These are phyloP conservation scores for Rosa lucieae DNA, from an alignment of 306 rosid genomes.

Conservation along the genomic window DNA sequence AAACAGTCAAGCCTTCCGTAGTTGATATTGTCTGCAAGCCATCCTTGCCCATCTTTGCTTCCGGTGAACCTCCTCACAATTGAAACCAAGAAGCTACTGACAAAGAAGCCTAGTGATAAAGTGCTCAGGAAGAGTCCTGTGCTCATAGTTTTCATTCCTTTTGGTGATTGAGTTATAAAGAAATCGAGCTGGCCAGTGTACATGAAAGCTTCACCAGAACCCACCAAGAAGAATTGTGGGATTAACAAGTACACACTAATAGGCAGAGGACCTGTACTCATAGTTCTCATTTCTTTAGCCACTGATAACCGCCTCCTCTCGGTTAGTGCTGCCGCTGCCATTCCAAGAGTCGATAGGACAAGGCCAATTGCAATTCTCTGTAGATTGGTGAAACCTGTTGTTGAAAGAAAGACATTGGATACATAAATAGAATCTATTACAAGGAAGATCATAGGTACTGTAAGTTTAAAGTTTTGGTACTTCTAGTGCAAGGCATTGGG, in stretches of 20 bases:
- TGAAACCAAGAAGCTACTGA: conserved; percentile 80
- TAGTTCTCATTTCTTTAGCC: conserved; percentile 35
- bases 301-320: conserved; percentile 65
- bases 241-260: conserved; percentile 70
- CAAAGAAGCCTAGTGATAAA: conserved; percentile 75
- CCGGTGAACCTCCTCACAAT: conserved; percentile 61
- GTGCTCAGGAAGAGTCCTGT: conserved; percentile 90
- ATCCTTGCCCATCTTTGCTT: conserved; percentile 54
- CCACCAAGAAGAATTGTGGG: conserved; percentile 88
- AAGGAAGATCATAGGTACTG: background rate
- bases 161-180: conserved; percentile 90
- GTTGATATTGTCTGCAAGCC: conserved; percentile 81
- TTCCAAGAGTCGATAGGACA: conserved; percentile 57
- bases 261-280: conserved; percentile 41
- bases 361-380: conserved; percentile 86
- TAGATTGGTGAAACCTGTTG: conserved; percentile 75
- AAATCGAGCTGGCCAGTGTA: conserved; percentile 97
- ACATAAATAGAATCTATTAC: background rate
- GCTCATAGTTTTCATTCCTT: conserved; percentile 97
- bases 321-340: conserved; percentile 63
- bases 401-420: background rate
- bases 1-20: conserved; percentile 79
- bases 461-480: background rate
- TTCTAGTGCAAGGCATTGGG: background rate
- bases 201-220: conserved; percentile 94